Percentiles rank a stretch among this genome's conserved stretches.
phyloP scores from a whole-genome alignment of 441 rosid genomes.

The Populus hybrid region DNA sequence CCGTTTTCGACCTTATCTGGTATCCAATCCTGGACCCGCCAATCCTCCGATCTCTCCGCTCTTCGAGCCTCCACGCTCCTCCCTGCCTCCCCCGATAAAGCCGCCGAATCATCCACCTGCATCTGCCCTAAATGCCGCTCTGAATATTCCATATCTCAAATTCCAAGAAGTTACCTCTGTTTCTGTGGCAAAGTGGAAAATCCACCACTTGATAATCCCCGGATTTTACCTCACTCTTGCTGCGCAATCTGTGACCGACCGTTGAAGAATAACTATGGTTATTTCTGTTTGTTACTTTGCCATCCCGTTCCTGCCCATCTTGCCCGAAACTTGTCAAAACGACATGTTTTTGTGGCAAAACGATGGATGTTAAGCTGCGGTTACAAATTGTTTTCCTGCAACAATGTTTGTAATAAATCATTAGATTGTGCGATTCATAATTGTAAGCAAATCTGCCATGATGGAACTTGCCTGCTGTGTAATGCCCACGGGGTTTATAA shows the following conservation, averaged over 20 bases:
- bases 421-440: constrained; percentile 58
- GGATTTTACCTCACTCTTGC: constrained; percentile 91
- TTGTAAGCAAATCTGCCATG: constrained; percentile 70
- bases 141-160: constrained; percentile 43
- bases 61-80: constrained; percentile 62
- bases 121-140: constrained; percentile 88
- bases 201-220: constrained; percentile 61
- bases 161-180: constrained; percentile 63
- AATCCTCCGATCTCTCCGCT: constrained; percentile 64
- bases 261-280: constrained; percentile 62
- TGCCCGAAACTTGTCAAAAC: constrained; percentile 69
- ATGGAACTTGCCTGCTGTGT: constrained; percentile 69
- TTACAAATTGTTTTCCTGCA: constrained; percentile 59
- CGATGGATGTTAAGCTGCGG: constrained; percentile 72
- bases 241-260: constrained; percentile 72
- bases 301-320: constrained; percentile 88
- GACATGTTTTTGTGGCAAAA: constrained; percentile 62
- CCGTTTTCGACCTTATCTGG: constrained; percentile 76
- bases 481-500: constrained; percentile 45
- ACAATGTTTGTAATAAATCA: constrained; percentile 35
- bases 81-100: constrained; percentile 45
- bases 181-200: constrained; percentile 72
- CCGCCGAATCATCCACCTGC: constrained; percentile 56
- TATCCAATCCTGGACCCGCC: constrained; percentile 91
- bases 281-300: constrained; percentile 67